Evolutionary conservation across 129 eudicot genomes (phyloP).

Genomic region (Daucus carota): DH1_v3.0 NC_030381.2:55875001-55875500

Average conservation of each 20-base stretch:
- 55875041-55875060: not conserved
- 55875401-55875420: not conserved
- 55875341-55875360: conserved; percentile 42
- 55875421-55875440: not conserved
- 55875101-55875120: not conserved
- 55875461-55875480: no score
- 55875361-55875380: conserved; percentile 48
- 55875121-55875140: not conserved
- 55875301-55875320: conserved; percentile 62
- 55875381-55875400: conserved; percentile 49
- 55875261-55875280: conserved; percentile 53
- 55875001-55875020: not conserved
- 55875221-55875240: conserved; percentile 13
- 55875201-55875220: not conserved
- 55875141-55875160: not conserved
- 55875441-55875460: no score
- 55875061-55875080: not conserved
- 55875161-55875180: conserved; percentile 3
- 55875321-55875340: conserved; percentile 73
- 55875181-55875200: not conserved
- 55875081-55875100: not conserved
- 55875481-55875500: no score
- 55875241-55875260: conserved; percentile 52
- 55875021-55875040: not conserved
- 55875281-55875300: conserved; percentile 34